A percentile compares a stretch with the other conserved stretches of the same genome.
phyloP scores from a whole-genome alignment of 192 early-diverging fungal genomes.

The Linnemannia exigua region DNA sequence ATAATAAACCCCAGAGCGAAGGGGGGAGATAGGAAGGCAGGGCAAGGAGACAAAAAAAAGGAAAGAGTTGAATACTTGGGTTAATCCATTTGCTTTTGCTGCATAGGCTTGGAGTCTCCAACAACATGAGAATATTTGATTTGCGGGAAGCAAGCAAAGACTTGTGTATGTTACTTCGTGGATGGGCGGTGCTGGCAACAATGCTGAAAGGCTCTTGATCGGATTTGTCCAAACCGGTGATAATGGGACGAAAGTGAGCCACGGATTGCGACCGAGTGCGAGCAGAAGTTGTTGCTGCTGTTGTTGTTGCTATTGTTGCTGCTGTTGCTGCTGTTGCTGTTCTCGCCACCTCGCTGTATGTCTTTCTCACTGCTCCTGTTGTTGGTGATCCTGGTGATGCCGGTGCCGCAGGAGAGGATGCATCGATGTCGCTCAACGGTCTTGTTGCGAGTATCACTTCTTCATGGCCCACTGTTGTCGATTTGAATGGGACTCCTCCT shows the following conservation, averaged over 20 bases:
- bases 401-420: not conserved
- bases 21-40: not conserved
- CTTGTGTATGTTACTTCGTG: not conserved
- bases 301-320: not conserved
- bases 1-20: not conserved
- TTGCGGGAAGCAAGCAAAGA: not conserved
- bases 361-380: too few species aligned
- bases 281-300: not conserved
- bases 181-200: not conserved
- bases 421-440: not conserved
- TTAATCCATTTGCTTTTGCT: not conserved
- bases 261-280: conserved; percentile 46
- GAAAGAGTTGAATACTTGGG: not conserved
- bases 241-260: conserved; percentile 30
- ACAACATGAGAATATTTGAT: not conserved
- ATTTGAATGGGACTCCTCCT: not conserved
- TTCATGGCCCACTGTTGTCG: not conserved
- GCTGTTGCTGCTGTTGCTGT: not conserved
- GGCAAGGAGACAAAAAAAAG: not conserved
- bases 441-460: not conserved
- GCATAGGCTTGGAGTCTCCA: not conserved
- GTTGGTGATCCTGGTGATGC: not conserved
- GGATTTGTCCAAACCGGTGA: conserved; percentile 7
- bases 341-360: not conserved
- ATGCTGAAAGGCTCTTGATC: conserved; percentile 8